These are phyloP conservation scores for Candida chilensis DNA, from an alignment of 805 yeast species.

Conservation along the genomic window DNA sequence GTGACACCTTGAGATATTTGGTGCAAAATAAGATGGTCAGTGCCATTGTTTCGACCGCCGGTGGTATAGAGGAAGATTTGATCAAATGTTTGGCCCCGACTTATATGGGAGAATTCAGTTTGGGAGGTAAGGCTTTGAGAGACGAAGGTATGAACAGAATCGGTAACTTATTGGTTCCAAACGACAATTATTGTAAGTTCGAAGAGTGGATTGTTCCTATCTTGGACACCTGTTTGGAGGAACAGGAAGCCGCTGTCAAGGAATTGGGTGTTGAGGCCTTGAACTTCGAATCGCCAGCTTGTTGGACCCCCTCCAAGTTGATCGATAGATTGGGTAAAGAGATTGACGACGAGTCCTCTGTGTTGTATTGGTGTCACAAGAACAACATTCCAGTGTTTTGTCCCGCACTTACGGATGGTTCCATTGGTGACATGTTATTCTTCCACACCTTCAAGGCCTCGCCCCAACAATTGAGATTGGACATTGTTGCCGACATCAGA, in stretches of 20 bases:
- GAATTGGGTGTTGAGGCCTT: slow-evolving; percentile 40
- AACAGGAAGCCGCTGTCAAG: slow-evolving; percentile 64
- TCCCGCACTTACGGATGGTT: slow-evolving; percentile 97
- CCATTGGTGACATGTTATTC: slow-evolving; percentile 97
- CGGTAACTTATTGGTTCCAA: slow-evolving; percentile 94
- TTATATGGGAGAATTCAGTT: slow-evolving; percentile 81
- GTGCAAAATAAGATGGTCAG: slow-evolving; percentile 93
- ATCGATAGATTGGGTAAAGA: slow-evolving; percentile 93
- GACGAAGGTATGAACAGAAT: slow-evolving; percentile 97
- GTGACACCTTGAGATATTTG: slow-evolving; percentile 82
- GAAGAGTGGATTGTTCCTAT: slow-evolving; percentile 99
- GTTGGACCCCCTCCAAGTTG: slow-evolving; percentile 92
- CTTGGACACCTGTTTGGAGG: slow-evolving; percentile 77
- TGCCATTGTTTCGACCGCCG: slow-evolving; percentile 95
- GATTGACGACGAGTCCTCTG: slow-evolving; percentile 88
- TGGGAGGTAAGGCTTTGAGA: slow-evolving; percentile 75
- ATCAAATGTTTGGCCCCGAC: slow-evolving; percentile 97
- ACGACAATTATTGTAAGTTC: slow-evolving; percentile 93
- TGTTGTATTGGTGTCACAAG: slow-evolving; percentile 96
- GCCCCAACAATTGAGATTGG: slow-evolving; percentile 82
- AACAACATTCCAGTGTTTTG: slow-evolving; percentile 94
- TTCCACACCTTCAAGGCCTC: slow-evolving; percentile 96
- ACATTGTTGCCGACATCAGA: slow-evolving; percentile 91
- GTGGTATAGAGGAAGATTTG: slow-evolving; percentile 96
- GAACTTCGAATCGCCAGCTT: slow-evolving; percentile 54